A percentile compares a stretch with the other conserved stretches of the same genome.
Evolutionary conservation across 2,329 filamentous ascomycete genomes (phyloP).

Genomic region (Thelonectria rubi): DNA sequence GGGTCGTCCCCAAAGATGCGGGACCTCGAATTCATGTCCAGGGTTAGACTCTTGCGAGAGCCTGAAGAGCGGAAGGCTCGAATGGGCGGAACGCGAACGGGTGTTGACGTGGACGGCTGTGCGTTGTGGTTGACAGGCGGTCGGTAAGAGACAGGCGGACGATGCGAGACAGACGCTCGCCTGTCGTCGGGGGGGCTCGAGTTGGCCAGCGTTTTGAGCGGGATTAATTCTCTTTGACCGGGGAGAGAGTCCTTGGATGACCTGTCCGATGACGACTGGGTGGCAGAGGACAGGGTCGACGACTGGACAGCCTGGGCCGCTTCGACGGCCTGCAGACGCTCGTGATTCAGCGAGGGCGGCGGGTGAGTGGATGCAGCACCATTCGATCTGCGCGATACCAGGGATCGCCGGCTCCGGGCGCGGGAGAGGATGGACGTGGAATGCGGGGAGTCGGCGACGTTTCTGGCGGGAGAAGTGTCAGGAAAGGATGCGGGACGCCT

Average conservation of each 20-base stretch:
- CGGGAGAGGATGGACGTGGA: slow-evolving; percentile 42
- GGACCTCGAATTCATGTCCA: slow-evolving; percentile 62
- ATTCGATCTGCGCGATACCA: slow-evolving; percentile 50
- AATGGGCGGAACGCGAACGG: slow-evolving; percentile 61
- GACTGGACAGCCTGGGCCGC: slow-evolving; percentile 35
- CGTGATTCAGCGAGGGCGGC: slow-evolving; percentile 45
- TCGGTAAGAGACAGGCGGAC: slow-evolving; percentile 62
- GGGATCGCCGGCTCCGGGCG: slow-evolving; percentile 50
- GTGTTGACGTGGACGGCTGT: slow-evolving; percentile 46
- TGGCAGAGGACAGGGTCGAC: slow-evolving; percentile 1
- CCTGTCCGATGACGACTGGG: slow-evolving; percentile 34
- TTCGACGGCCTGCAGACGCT: slow-evolving; percentile 46
- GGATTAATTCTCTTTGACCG: slow-evolving; percentile 59
- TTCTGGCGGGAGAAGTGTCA: slow-evolving; percentile 33
- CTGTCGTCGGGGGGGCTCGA: slow-evolving; percentile 59
- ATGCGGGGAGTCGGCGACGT: slow-evolving; percentile 39
- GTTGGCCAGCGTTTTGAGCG: slow-evolving; percentile 54
- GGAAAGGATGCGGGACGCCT: slow-evolving; percentile 41
- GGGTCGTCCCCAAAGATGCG: slow-evolving; percentile 55
- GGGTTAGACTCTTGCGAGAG: slow-evolving; percentile 62
- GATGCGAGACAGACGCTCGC: slow-evolving; percentile 50
- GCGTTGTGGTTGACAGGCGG: slow-evolving; percentile 47
- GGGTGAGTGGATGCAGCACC: slow-evolving; percentile 46
- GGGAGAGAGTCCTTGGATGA: slow-evolving; percentile 37
- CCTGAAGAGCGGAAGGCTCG: slow-evolving; percentile 65